These are phyloP conservation scores for Penicillium expansum DNA, from an alignment of 2,329 filamentous ascomycete species.

Conservation along the genomic window DNA sequence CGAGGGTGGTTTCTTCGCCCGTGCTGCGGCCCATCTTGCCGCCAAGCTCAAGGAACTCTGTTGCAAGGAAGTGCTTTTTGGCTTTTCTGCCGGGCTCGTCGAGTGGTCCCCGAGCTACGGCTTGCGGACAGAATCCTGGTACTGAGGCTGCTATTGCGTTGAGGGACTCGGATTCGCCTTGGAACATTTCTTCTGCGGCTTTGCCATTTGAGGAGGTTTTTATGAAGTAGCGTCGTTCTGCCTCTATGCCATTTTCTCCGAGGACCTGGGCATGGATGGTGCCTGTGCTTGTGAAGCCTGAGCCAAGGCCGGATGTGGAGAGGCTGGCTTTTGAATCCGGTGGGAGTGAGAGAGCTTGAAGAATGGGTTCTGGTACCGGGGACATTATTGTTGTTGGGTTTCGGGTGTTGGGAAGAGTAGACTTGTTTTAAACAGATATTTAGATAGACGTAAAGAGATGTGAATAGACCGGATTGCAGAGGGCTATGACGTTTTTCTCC, in stretches of 20 bases:
- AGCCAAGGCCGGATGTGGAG: slow-evolving; percentile 39
- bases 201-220: slow-evolving; percentile 37
- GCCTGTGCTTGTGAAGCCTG: slow-evolving; percentile 47
- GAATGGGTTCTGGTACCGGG: slow-evolving; percentile 33
- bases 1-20: slow-evolving; percentile 52
- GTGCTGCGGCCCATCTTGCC: slow-evolving; percentile 47
- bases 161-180: slow-evolving; percentile 78
- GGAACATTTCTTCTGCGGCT: slow-evolving; percentile 40
- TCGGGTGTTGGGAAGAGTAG: neutral
- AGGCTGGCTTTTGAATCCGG: slow-evolving; percentile 34
- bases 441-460: neutral
- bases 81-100: slow-evolving; percentile 42
- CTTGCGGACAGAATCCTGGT: slow-evolving; percentile 71
- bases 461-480: neutral
- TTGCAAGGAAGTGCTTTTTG: slow-evolving; percentile 56
- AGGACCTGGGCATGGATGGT: slow-evolving; percentile 37
- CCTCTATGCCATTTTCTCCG: slow-evolving; percentile 19
- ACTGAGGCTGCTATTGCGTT: slow-evolving; percentile 74
- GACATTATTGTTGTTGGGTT: slow-evolving; percentile 30
- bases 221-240: slow-evolving; percentile 40
- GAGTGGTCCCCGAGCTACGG: slow-evolving; percentile 67
- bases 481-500: neutral
- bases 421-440: neutral
- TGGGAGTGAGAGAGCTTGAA: slow-evolving; percentile 39
- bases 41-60: slow-evolving; percentile 73